Base-by-base conservation (phyloP, 352 stramenopile species). In the Phytophthora podocarpi region DNA sequence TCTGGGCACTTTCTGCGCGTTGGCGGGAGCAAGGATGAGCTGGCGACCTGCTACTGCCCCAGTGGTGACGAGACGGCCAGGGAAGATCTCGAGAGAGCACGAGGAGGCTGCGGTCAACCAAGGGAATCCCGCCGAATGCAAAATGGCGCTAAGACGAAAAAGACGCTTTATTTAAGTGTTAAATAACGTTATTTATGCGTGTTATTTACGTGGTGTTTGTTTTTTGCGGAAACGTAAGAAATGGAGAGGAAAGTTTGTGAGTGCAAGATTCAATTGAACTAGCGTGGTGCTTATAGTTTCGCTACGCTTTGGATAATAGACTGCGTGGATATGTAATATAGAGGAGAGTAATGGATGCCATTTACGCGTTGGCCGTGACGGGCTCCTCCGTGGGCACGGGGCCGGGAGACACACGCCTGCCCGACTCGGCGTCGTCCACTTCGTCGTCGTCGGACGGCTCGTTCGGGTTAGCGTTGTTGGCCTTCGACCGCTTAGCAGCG, bases 401-500 rank as follows among this genome's bases (percentile, higher is more conserved):
- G 9, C 51, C 56, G 18, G 64, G 35, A 4, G 58, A 63, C 23
- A 61, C 50, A 13, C 48, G 57, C 40, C 60, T 58, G 41, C 60
- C 63, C 28, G 27, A 63, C 27, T 70, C 53, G 4, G 36, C 59
- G 12, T 64, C 56, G 11, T 75, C 52, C 4, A 50, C 35, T 16
- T 67, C 55, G 24, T 67, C 67, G 35, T 56, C 58, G 16, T 43
- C 54, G 20, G 36, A 27, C n/a, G 35, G 49, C 34, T 63, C 58
- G n/a, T 37, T 57, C 48, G 58, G 21, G 27, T 64, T 50, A 26
- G 49, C 35, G 26, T 20, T 36, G 30, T 57, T 55, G 12, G 18
- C 32, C 5, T 37, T 28, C 18, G 45, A 52, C 13, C 72, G 66
- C 50, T 72, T 79, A n/a, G 64, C 58, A 12, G 53, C 63, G 16